Evolutionary conservation across 306 rosid genomes (phyloP).

Genomic region (Rosa chinensis): DNA sequence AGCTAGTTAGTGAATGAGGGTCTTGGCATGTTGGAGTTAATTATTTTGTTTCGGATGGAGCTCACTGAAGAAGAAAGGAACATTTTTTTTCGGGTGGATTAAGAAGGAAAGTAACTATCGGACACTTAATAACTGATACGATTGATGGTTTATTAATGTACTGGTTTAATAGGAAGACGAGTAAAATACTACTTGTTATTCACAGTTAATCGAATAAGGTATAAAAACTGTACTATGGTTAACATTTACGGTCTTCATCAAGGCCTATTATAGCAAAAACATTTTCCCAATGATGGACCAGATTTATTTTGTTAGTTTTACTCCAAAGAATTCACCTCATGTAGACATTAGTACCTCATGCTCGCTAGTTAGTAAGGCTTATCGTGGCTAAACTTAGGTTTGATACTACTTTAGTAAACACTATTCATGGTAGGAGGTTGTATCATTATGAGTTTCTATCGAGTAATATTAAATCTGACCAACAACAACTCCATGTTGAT

Average conservation of each 20-base stretch:
- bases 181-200: neutral
- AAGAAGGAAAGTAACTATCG: neutral
- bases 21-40: neutral
- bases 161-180: neutral
- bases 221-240: neutral
- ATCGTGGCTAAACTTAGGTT: neutral
- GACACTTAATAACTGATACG: neutral
- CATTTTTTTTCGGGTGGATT: neutral
- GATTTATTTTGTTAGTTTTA: neutral
- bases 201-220: neutral
- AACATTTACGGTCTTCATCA: neutral
- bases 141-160: neutral
- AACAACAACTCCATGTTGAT: neutral
- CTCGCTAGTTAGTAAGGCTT: neutral
- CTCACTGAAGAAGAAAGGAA: neutral
- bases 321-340: neutral
- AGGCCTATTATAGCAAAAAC: neutral
- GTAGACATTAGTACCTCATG: neutral
- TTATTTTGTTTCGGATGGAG: neutral
- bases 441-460: neutral
- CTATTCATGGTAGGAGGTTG: neutral
- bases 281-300: neutral
- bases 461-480: neutral
- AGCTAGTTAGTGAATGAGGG: neutral
- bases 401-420: neutral